Base-by-base conservation (phyloP, 2,329 filamentous ascomycete genomes). In the Neopestalotiopsis sp. region DNA sequence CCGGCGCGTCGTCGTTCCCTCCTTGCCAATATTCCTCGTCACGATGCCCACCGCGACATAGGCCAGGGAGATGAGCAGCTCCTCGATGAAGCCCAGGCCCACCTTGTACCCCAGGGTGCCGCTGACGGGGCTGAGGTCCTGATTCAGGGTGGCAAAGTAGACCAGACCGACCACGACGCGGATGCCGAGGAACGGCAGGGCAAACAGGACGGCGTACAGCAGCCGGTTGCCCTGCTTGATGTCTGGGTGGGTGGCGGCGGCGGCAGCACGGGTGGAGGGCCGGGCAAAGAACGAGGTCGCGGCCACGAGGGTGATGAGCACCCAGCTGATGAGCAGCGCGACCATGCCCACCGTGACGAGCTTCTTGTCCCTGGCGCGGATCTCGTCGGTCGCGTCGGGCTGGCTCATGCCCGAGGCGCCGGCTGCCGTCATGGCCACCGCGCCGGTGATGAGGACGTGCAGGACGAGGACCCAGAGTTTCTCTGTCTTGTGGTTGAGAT, bases 391-490 rank as follows among this genome's bases (percentile, higher is more conserved):
- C 13, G 69, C 40, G 14, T 68, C 58, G 3, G 71, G 66, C 20
- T 70, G 42, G 24, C 69, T 58, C 7, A 74, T 68, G 3, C 68
- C 69, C 7, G 73, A 70, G 12, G 74, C 74, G 10, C 75, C 76
- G 6, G 69, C 59, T 20, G 73, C 76, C 28, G 75, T 69, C 12
- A 76, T 71, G 20, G 73, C 75, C 24, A 77, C 68, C 40, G 74
- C 74, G 20, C 71, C 69, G 17, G 69, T 65, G 28, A 76, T 72
- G 30, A 76, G 30, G 10, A 75, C 34, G 60, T 77, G 76, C 56
- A 75, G 74, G 24, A 72, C 24, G 24, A 75, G 40, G 45, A 74
- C 40, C 20, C 67, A 71, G 38, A 71, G 28, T 4, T 42, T 52
- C 17, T 74, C 73, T 30, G 71, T 40, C 10, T 20, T 58, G 28